A percentile compares a stretch with the other conserved stretches of the same genome.
Conservation (phyloP, 2,329 filamentous ascomycete genomes). For the Pochonia chlamydosporia region DNA sequence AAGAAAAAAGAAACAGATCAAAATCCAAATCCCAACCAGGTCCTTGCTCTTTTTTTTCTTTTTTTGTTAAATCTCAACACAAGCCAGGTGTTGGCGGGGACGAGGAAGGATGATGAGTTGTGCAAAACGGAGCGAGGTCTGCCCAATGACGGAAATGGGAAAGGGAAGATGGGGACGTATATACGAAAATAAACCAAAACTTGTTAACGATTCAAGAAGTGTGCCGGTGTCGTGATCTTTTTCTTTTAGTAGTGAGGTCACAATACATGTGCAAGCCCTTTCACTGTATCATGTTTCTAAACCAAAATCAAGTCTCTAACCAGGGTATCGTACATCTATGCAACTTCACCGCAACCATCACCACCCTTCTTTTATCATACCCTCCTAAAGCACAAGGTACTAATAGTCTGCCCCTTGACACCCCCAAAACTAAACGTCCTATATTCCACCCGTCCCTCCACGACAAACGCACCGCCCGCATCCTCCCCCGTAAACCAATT, state of each 20-base stretch:
- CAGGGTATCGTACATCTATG: neutral
- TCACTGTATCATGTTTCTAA: too few relatives aligned
- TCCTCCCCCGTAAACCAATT: constrained; percentile 61
- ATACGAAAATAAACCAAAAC: constrained; percentile 1
- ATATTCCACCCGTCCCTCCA: constrained; percentile 69
- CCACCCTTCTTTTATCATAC: too few relatives aligned
- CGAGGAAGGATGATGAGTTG: neutral
- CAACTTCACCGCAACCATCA: neutral
- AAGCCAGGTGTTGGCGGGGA: neutral
- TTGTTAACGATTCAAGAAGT: neutral
- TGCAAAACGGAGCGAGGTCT: neutral
- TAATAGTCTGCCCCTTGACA: constrained; percentile 81
- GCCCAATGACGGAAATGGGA: neutral
- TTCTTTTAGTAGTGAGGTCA: neutral
- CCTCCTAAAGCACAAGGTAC: constrained; percentile 72
- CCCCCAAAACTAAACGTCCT: constrained; percentile 86
- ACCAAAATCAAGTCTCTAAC: too few relatives aligned
- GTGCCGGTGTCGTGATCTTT: neutral
- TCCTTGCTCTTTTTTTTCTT: neutral
- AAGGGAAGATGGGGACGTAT: neutral
- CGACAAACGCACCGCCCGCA: constrained; percentile 40
- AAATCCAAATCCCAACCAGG: neutral
- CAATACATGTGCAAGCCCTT: too few relatives aligned
- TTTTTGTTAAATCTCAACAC: too few relatives aligned
- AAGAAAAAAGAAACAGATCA: constrained; percentile 1